Base-by-base conservation (phyloP, 805 yeast genomes). In the Sungouiozyma intestinalis region DNA sequence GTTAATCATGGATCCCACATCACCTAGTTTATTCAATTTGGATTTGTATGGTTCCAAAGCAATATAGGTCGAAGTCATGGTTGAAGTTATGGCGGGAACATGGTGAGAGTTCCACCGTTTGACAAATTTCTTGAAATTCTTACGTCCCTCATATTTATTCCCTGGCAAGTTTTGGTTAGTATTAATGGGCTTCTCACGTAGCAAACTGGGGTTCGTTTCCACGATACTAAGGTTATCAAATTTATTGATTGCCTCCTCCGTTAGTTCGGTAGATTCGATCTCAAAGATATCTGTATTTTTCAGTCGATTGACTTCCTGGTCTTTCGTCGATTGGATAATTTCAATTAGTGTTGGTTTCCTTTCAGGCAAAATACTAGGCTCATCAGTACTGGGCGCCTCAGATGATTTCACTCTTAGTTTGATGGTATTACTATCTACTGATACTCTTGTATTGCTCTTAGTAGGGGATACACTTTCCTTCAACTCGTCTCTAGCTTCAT, bases 91-190 rank as follows among this genome's bases (percentile, higher is more conserved):
- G 14, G 51, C 41, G 4, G 43, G 11, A 11, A 11, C 11, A 7
- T 24, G 29, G 11, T 24, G 29, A 24, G 29, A 7, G 29, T 24
- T 24, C 42, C 57, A 44, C 19, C 47, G 48, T 40, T 67, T 67
- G 2, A 56, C 58, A 52, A 70, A 70, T 3, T 45, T 55, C 41
- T 70, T 70, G 46, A 63, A 69, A 46, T 69, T 68, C 44, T 61
- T 67, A 11, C 71, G 47, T 1, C 54, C 57, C 16, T 48, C 41
- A 64, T 67, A 60, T 24, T 24, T n/a, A 15, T 48, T 49, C 1
- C 47, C 43, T 33, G 45, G 43, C 17, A 32, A 33, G 24, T 39
- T 43, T 14, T 7, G 24, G 3, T 16, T 7, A 11, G 18, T 21
- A n/a, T 18, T 32, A 36, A 18, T n/a, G n/a, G 35, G 11, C 15